phyloP scores from a whole-genome alignment of 306 rosid species.

The Glycine soja region DNA sequence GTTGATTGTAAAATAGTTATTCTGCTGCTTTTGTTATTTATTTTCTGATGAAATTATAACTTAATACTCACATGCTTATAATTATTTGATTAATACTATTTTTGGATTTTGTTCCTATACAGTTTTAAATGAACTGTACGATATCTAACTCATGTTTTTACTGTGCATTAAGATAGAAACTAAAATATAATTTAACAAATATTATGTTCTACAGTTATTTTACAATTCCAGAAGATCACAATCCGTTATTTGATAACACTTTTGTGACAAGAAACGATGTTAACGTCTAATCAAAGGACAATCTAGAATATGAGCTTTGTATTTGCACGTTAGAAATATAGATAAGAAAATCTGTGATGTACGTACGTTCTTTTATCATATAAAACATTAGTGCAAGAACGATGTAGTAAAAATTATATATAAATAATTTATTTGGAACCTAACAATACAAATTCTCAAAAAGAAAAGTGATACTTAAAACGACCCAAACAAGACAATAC shows the following conservation, averaged over 20 bases:
- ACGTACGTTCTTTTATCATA: neutral
- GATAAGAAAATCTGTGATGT: neutral
- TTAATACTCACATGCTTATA: neutral
- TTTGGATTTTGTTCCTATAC: neutral
- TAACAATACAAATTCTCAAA: neutral
- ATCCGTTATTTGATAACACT: conserved; percentile 3
- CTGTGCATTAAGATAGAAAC: neutral
- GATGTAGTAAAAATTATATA: no score
- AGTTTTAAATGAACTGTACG: neutral
- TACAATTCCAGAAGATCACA: neutral
- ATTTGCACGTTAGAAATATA: neutral
- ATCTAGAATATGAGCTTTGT: neutral
- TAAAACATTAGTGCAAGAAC: no score
- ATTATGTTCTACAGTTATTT: neutral
- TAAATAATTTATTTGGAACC: neutral
- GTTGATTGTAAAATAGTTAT: no score
- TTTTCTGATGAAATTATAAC: no score
- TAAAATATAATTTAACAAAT: neutral
- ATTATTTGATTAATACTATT: neutral
- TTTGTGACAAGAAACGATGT: neutral
- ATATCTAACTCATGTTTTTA: neutral
- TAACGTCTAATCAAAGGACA: neutral
- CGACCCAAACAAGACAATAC: no score
- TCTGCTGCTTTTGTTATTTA: no score
- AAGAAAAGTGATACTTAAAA: no score